Base-by-base conservation (phyloP, 257 asterid genomes). In the Nyctanthes arbortristis region DNA sequence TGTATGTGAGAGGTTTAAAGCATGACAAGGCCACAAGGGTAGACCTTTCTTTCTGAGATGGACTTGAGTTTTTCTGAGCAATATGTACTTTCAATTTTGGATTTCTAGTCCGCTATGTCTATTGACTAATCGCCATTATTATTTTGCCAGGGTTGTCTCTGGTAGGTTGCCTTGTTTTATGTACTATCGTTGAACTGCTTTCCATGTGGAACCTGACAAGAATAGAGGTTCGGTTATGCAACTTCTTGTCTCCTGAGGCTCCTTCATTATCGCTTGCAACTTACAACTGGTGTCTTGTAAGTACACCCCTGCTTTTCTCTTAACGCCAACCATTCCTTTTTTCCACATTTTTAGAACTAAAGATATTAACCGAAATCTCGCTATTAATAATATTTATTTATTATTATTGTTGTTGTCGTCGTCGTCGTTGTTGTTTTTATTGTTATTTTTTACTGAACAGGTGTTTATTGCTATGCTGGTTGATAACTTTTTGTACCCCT, bases 121-220 rank as follows among this genome's bases (percentile, higher is more conserved):
- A 39, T 68, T 59, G 40, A 61, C 65, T 12, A 27, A 31, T 60
- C 56, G 3, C 58, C 54, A 24, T 16, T 63, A 45, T 69, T 71
- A 32, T 61, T 52, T 67, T 56, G 69, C 67, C 89, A 94, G 99
- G 99, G 78, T 69, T 94, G 77, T 47, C 68, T 61, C 75, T 89
- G 60, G 86, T 70, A 13, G 79, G 78, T 65, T 80, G 84, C 84
- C 96, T 63, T 69, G 87, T 82, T 5, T 63, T 77, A 77, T 91
- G 97, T 79, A 88, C 97, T 14, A 67, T 74, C 67, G 76, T 88
- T 29, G 95, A 89, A 78, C 97, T 94, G 70, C 85, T 94, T 71
- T 89, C 99, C 35, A 91, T 94, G 97, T 89, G 99, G 99, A 94
- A 94, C 79, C 80, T 94, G 88, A 94, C 99, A 62, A 88, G 99